Conservation (phyloP, 768 basidiomycete genomes). For the Pleurotus tuber-regium region DNA sequence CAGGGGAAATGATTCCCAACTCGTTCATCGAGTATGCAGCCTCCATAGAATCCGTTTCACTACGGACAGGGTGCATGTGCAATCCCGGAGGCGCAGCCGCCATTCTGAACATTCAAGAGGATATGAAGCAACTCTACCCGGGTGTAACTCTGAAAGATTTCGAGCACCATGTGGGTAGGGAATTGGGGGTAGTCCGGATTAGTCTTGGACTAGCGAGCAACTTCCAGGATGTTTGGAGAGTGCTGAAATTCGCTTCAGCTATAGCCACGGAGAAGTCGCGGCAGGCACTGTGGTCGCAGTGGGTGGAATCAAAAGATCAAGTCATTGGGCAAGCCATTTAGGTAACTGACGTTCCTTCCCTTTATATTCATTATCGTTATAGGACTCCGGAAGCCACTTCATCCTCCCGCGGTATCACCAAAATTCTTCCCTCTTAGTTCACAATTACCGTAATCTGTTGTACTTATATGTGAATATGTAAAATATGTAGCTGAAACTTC, state of each 20-base stretch:
- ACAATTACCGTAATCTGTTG: conserved; percentile 7
- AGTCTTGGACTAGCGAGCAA: conserved; percentile 79
- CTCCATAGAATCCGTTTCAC: conserved; percentile 59
- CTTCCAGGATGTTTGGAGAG: conserved; percentile 70
- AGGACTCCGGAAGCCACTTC: conserved; percentile 1
- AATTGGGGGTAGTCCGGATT: conserved; percentile 73
- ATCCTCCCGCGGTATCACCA: background rate
- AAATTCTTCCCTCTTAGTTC: background rate
- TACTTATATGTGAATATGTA: conserved; percentile 9
- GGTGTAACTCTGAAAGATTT: conserved; percentile 64
- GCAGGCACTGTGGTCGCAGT: conserved; percentile 38
- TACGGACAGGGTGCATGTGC: conserved; percentile 87
- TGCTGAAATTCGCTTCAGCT: conserved; percentile 46
- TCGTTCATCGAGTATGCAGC: conserved; percentile 75
- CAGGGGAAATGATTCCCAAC: conserved; percentile 65
- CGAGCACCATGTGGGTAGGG: conserved; percentile 57
- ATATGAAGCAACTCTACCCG: conserved; percentile 59
- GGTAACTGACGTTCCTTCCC: background rate
- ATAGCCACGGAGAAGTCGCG: conserved; percentile 40
- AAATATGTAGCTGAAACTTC: conserved; percentile 2
- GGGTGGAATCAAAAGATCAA: conserved; percentile 19
- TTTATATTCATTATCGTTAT: conserved; percentile 7
- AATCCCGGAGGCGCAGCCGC: conserved; percentile 82
- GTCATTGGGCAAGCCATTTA: conserved; percentile 34
- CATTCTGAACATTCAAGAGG: conserved; percentile 60